Conservation (phyloP, 306 rosid species). For the Quercus alba region DNA sequence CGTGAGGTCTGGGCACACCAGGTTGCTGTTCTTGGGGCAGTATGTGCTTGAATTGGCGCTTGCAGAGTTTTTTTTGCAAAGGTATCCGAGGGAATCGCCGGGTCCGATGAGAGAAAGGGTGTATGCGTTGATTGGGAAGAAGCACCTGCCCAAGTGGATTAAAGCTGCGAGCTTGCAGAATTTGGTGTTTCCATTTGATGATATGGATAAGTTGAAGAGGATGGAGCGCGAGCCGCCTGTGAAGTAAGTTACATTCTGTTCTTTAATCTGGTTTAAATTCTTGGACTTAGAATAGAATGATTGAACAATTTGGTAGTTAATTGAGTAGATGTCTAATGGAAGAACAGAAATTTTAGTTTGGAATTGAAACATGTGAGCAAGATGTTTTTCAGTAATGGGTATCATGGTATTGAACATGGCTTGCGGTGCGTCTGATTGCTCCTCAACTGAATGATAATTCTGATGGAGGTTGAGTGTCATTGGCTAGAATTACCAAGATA, state of each 20-base stretch:
- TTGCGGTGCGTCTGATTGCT: neutral
- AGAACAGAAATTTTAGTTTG: neutral
- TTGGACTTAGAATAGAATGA: neutral
- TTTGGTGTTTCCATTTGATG: slow-evolving; percentile 77
- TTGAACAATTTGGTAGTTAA: neutral
- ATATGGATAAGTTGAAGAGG: slow-evolving; percentile 70
- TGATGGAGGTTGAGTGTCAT: neutral
- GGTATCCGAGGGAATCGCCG: slow-evolving; percentile 95
- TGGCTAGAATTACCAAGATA: neutral
- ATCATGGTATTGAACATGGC: neutral
- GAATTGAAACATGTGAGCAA: too few species aligned
- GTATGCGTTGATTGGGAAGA: slow-evolving; percentile 78
- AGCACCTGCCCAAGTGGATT: slow-evolving; percentile 74
- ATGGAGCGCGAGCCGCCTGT: slow-evolving; percentile 86
- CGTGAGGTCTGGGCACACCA: slow-evolving; percentile 77
- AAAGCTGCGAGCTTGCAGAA: slow-evolving; percentile 96
- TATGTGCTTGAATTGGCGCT: slow-evolving; percentile 77
- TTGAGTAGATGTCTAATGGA: neutral
- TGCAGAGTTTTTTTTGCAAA: slow-evolving; percentile 79
- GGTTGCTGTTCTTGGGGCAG: slow-evolving; percentile 83
- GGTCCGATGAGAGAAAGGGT: slow-evolving; percentile 99
- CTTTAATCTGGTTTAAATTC: neutral
- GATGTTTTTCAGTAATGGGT: neutral
- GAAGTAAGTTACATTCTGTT: slow-evolving; percentile 54
- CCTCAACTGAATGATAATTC: neutral